Percentiles rank a stretch among this genome's conserved stretches.
Evolutionary conservation across 352 stramenopile genomes (phyloP).

Genomic region (Elongisporangium anandrum): DNA sequence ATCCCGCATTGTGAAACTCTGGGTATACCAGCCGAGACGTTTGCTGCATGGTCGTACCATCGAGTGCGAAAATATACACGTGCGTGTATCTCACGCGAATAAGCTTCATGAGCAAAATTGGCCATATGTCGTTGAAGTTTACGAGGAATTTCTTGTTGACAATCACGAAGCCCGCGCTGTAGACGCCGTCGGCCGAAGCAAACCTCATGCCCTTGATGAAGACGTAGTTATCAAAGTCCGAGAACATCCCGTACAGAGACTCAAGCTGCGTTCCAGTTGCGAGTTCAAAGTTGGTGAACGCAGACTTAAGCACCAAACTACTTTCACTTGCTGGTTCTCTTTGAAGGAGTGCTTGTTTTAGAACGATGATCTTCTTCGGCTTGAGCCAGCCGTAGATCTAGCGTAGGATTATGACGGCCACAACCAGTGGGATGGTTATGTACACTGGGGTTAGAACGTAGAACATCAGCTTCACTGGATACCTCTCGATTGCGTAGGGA

Average conservation of each 20-base stretch:
- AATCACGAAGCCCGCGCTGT: conserved; percentile 30
- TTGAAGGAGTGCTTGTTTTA: no score
- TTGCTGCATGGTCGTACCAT: conserved; percentile 22
- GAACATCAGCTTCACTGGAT: background rate
- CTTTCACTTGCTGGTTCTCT: no score
- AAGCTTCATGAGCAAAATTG: conserved; percentile 23
- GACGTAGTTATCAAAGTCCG: conserved; percentile 1
- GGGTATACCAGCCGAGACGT: conserved; percentile 25
- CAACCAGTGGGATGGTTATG: background rate
- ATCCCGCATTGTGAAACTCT: conserved; percentile 18
- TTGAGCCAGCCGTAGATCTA: background rate
- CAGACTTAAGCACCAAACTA: background rate
- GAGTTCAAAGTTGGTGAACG: background rate
- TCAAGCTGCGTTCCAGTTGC: conserved; percentile 5
- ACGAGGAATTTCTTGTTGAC: conserved; percentile 27
- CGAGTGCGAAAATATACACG: conserved; percentile 27
- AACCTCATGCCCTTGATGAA: conserved; percentile 29
- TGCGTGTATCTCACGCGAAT: conserved; percentile 8
- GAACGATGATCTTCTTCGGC: no score
- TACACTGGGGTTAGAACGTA: background rate
- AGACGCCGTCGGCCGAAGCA: conserved; percentile 26
- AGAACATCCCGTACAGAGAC: background rate
- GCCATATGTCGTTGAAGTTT: conserved; percentile 12
- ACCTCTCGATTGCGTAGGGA: background rate
- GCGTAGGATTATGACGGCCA: background rate